Base-by-base conservation (phyloP, 306 rosid genomes). In the cucumber (Cucumis sativus) region DNA sequence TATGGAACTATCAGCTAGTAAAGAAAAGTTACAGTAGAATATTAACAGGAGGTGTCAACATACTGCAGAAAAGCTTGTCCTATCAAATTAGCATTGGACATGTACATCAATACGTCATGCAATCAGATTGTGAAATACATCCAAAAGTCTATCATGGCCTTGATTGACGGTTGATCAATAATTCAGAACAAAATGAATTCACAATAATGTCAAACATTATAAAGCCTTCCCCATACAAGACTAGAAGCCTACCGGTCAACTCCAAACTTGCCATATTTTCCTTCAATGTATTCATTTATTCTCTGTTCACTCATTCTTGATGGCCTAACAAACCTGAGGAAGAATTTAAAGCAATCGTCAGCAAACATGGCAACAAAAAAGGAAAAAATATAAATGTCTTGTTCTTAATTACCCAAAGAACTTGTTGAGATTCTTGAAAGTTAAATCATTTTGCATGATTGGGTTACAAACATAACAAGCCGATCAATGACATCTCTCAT, bases 221-320 rank as follows among this genome's bases (percentile, higher is more conserved):
- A 49, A 79, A 54, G 51, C 60, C 75, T 55, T 56, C 33, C 25
- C 78, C 62, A 47, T 37, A 62, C 47, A 79, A 73, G 7, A 28
- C 63, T 74, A 82, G 70, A 64, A 54, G 57, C 87, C 76, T 88
- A 94, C 97, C 93, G 91, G 69, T 90, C 90, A 30, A 91, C 98
- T 76, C 98, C 97, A 87, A 90, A 85, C 64, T 92, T 94, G 62
- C 98, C 98, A 21, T 94, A 94, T 69, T 94, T 94, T 68, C 96
- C 97, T 82, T 90, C 93, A 77, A 92, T 88, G 76, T 94, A 94
- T 80, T 90, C 93, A 80, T 86, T 90, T 82, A 90, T 86, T 80
- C 88, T 84, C 58, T 73, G 86, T 75, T 90, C 87, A 0, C 88
- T 85, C 97, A 94, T 94, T 77, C 64, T 82, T 21, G 96, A 40